A percentile compares a stretch with the other conserved stretches of the same genome.
Evolutionary conservation across 2,329 filamentous ascomycete genomes (phyloP).

Genomic region (Xylaria sp.): DNA sequence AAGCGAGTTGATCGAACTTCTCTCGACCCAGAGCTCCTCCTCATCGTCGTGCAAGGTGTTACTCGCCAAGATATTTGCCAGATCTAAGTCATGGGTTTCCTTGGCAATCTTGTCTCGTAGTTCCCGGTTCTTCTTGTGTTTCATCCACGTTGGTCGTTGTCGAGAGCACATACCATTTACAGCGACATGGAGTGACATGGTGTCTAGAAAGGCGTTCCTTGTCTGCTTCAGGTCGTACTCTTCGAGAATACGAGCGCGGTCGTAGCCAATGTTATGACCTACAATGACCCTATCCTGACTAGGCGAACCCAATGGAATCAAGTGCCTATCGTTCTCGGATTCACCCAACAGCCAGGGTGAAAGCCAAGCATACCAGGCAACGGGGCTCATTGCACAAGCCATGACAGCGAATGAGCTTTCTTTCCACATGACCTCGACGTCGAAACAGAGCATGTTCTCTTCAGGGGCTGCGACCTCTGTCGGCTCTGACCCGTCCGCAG

Average conservation of each 20-base stretch:
- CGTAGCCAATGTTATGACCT: slow-evolving; percentile 95
- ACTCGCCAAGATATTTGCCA: slow-evolving; percentile 73
- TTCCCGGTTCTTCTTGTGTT: slow-evolving; percentile 89
- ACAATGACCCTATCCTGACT: slow-evolving; percentile 77
- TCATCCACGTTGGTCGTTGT: slow-evolving; percentile 97
- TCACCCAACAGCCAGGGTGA: slow-evolving; percentile 94
- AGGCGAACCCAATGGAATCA: slow-evolving; percentile 86
- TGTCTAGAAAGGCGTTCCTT: slow-evolving; percentile 87
- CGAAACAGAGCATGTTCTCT: slow-evolving; percentile 85
- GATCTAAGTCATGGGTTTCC: slow-evolving; percentile 71
- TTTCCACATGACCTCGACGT: slow-evolving; percentile 97
- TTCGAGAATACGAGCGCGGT: slow-evolving; percentile 84
- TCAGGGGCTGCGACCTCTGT: slow-evolving; percentile 78
- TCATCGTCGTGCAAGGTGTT: slow-evolving; percentile 77
- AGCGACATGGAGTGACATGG: slow-evolving; percentile 97
- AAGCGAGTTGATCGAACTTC: slow-evolving; percentile 93
- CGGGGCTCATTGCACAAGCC: slow-evolving; percentile 90
- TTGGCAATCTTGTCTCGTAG: slow-evolving; percentile 78
- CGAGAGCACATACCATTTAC: slow-evolving; percentile 99
- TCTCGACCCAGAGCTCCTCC: slow-evolving; percentile 92
- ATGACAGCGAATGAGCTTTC: slow-evolving; percentile 92
- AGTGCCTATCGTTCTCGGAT: slow-evolving; percentile 74
- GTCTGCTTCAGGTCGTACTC: slow-evolving; percentile 87
- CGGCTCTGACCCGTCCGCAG: slow-evolving; percentile 66
- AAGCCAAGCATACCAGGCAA: slow-evolving; percentile 95